Evolutionary conservation across 768 basidiomycete genomes (phyloP).

Genomic region (Cystobasidium onofrii): DNA sequence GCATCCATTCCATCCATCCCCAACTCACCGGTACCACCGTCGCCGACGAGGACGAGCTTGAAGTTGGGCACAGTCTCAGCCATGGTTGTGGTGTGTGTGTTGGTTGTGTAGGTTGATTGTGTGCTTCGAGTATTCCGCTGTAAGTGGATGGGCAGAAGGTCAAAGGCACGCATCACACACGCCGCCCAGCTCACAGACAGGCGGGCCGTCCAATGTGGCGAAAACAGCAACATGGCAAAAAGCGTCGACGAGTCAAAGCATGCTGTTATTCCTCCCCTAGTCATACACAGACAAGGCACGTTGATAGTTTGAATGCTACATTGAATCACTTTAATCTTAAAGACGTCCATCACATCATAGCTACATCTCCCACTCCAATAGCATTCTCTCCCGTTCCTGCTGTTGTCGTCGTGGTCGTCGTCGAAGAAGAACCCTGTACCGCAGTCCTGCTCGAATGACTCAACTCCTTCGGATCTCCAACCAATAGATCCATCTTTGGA

Average conservation of each 20-base stretch:
- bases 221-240: no score
- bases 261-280: no score
- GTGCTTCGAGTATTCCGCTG: neutral
- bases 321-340: no score
- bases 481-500: slow-evolving; percentile 12
- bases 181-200: no score
- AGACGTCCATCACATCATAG: neutral
- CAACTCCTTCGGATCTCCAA: neutral
- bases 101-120: neutral
- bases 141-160: neutral
- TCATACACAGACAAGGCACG: no score
- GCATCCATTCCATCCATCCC: no score
- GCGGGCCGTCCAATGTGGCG: no score
- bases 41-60: slow-evolving; percentile 97
- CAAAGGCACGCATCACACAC: no score
- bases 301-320: neutral
- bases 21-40: slow-evolving; percentile 79
- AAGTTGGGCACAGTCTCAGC: slow-evolving; percentile 66
- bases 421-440: no score
- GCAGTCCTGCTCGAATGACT: no score
- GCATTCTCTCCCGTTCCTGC: neutral
- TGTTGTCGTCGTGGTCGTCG: neutral
- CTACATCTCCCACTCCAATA: neutral
- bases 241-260: neutral
- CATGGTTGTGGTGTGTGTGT: slow-evolving; percentile 13